Evolutionary conservation across 2,329 filamentous ascomycete genomes (phyloP), one percentile per base, ranked within the genome.

Genomic region (Lojkania enalia): DNA sequence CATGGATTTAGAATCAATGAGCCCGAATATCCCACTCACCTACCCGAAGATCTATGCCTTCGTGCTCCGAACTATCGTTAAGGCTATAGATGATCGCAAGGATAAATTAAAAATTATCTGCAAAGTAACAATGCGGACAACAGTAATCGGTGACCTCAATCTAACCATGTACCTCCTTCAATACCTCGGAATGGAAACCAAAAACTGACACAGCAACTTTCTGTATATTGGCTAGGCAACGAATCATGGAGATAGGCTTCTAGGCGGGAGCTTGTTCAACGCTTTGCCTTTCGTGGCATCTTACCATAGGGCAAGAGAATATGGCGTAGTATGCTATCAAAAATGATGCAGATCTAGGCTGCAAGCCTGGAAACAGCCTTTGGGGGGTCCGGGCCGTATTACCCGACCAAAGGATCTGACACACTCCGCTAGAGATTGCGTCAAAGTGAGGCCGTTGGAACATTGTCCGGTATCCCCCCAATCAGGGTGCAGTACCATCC

Each of bases 381-480:
- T 33, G 27, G 11, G 39, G 16, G 9, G 11, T 43, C 3, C n/a
- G 40, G 11, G 39, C 27, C 3, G 40, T 43, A 4, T 12, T 43
- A 9, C 31, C 16, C 20, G 16, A n/a, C 23, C 7, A 7, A 20
- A 36, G 40, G 29, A 29, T 9, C 6, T n/a, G 14, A 11, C 13
- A 14, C 11, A 36, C 25, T 20, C 31, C 40, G 16, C 31, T 43
- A 31, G 40, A 36, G 20, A 27, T 27, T 27, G 40, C 40, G 3
- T 31, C 40, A 14, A 29, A 37, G 32, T 36, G 33, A 29, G 40
- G 40, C n/a, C 16, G 37, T 15, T 21, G 18, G 4, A 13, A 4
- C 13, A 30, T 43, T 12, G 40, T 43, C 20, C 30, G 32, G 3
- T 20, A 29, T 19, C 40, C 37, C 14, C 32, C 30, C 20, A 20